Evolutionary conservation across 2,329 filamentous ascomycete species (phyloP).

Genomic region (Fusarium acutatum): DNA sequence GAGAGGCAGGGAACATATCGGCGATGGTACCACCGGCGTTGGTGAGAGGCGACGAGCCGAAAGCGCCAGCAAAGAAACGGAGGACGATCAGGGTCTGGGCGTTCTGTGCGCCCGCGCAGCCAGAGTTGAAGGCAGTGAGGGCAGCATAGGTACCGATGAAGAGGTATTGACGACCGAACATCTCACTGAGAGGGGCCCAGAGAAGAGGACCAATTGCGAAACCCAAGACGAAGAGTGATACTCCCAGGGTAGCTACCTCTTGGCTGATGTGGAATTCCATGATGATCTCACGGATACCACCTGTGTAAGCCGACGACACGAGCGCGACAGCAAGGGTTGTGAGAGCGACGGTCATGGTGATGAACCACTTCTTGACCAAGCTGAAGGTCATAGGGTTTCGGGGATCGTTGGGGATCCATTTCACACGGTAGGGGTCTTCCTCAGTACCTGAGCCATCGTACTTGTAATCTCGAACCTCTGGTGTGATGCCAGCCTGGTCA

Average conservation of each 20-base stretch:
- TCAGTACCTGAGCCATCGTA: slow-evolving; percentile 31
- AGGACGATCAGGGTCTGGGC: slow-evolving; percentile 76
- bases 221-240: slow-evolving; percentile 31
- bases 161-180: slow-evolving; percentile 73
- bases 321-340: slow-evolving; percentile 29
- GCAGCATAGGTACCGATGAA: slow-evolving; percentile 64
- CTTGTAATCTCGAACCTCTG: slow-evolving; percentile 28
- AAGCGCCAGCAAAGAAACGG: slow-evolving; percentile 78
- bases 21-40: slow-evolving; percentile 70
- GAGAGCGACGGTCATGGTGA: slow-evolving; percentile 30
- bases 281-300: slow-evolving; percentile 26
- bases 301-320: slow-evolving; percentile 29
- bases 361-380: slow-evolving; percentile 30
- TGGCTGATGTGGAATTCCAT: slow-evolving; percentile 30
- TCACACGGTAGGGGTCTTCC: slow-evolving; percentile 28
- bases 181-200: slow-evolving; percentile 78
- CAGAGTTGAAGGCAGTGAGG: slow-evolving; percentile 79
- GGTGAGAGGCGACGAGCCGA: slow-evolving; percentile 70
- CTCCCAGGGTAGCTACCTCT: slow-evolving; percentile 30
- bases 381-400: slow-evolving; percentile 30
- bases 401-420: slow-evolving; percentile 34
- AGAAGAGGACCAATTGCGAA: slow-evolving; percentile 74
- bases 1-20: slow-evolving; percentile 80
- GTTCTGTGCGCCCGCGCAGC: slow-evolving; percentile 76
- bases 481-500: slow-evolving; percentile 30